phyloP scores from a whole-genome alignment of 202 grass and related monocot genomes.

The Carex arenaria region DNA sequence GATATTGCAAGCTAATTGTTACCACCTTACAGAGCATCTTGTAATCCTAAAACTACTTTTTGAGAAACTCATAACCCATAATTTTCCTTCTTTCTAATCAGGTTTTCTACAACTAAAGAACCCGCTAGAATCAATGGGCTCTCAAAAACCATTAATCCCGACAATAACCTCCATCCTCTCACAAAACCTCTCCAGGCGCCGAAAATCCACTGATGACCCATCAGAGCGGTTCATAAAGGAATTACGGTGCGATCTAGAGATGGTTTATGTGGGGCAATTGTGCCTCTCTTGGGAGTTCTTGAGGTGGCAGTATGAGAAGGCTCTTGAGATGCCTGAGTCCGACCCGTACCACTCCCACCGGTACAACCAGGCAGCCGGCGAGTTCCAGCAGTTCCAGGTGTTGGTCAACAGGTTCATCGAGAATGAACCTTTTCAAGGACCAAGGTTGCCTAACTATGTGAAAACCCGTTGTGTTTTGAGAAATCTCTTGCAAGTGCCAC shows the following conservation, averaged over 20 bases:
- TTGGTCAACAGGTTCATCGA: conserved; percentile 78
- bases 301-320: conserved; percentile 90
- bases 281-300: conserved; percentile 97
- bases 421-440: conserved; percentile 80
- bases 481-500: conserved; percentile 75
- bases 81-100: conserved; percentile 20
- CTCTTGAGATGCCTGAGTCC: conserved; percentile 53
- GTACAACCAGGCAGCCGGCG: conserved; percentile 86
- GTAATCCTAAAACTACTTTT: background rate
- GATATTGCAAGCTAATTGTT: background rate
- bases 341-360: conserved; percentile 68
- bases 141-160: conserved; percentile 47
- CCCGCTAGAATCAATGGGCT: conserved; percentile 43
- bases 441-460: conserved; percentile 84
- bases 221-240: conserved; percentile 76
- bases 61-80: background rate
- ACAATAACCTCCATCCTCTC: conserved; percentile 66
- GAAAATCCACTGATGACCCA: conserved; percentile 43
- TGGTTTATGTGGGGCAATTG: conserved; percentile 82
- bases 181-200: conserved; percentile 49
- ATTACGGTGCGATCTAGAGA: conserved; percentile 68
- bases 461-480: conserved; percentile 65
- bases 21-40: background rate
- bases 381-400: conserved; percentile 98
- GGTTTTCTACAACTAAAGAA: conserved; percentile 87